A percentile compares a stretch with the other conserved stretches of the same genome.
Conservation (phyloP, 2,329 filamentous ascomycete genomes). For the Colletotrichum nymphaeae region DNA sequence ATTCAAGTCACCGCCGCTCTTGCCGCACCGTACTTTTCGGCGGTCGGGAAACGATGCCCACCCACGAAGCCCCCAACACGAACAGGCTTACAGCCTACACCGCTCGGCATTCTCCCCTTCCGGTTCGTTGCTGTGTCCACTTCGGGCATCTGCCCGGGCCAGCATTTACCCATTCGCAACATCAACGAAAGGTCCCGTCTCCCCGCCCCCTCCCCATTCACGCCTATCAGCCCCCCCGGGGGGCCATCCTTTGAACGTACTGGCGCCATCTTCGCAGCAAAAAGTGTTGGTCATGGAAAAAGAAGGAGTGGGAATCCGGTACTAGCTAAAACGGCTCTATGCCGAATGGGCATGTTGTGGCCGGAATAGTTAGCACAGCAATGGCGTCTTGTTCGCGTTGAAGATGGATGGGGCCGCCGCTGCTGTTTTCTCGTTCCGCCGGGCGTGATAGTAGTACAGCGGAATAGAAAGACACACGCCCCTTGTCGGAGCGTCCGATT, state of each 20-base stretch:
- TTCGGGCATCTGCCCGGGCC: slow-evolving; percentile 17
- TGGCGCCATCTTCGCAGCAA: not conserved
- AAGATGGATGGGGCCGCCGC: too few relatives aligned
- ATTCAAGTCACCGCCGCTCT: slow-evolving; percentile 4
- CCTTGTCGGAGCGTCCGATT: not conserved
- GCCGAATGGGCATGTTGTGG: not conserved
- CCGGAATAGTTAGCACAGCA: not conserved
- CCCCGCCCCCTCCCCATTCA: too few relatives aligned
- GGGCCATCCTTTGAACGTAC: not conserved
- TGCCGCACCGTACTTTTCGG: slow-evolving; percentile 5
- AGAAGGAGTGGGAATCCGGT: not conserved
- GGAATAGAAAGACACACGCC: not conserved
- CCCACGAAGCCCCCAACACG: too few relatives aligned
- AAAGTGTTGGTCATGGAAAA: not conserved
- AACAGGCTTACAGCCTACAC: not conserved
- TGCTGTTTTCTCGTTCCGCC: not conserved
- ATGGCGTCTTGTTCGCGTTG: not conserved
- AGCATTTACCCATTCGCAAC: too few relatives aligned
- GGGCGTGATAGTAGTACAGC: not conserved
- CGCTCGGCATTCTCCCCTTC: slow-evolving; percentile 23
- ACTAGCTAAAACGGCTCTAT: not conserved
- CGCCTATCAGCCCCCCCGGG: not conserved
- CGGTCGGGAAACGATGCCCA: not conserved
- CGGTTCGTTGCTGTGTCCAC: not conserved
- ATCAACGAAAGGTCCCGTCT: too few relatives aligned